Evolutionary conservation across 306 rosid genomes (phyloP), one percentile per base, ranked within the genome.

Genomic region (Fagus sylvatica): DNA sequence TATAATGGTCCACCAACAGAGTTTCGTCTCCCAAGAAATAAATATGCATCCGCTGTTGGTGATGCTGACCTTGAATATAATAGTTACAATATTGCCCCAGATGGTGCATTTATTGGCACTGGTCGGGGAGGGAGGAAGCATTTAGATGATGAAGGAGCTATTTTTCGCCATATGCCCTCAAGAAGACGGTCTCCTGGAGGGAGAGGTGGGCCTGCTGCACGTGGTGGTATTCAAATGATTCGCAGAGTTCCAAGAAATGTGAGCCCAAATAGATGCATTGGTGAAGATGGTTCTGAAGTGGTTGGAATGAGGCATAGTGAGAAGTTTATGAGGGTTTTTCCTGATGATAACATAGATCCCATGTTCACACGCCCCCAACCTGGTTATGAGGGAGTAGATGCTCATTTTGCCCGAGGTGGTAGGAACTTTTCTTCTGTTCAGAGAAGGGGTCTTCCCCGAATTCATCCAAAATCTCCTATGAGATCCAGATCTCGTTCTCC

Each of bases 401-500:
- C 91, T 69, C 90, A 88, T 71, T 94, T 87, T 87, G 43, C 79
- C 13, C 85, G 91, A 69, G 96, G 96, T 15, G 78, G 77, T 75
- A 85, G 91, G 80, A 90, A 71, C 72, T 90, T 88, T 70, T 78
- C 93, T 76, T 80, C 92, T 65, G 80, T 88, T 49, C 98, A 86
- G 79, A 84, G 93, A 81, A 88, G 91, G 77, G 87, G 86, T 32
- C 72, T 67, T 81, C 86, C 89, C 7, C 87, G 81, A 72, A 78
- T 88, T 59, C 92, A 82, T 48, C 89, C 97, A 1, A 93, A 87
- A 83, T 95, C 97, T 1, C 98, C 98, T 22, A 83, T 91, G 73
- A 85, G 89, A 78, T 84, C 97, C 4, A 81, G 97, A 76, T 84
- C 90, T 80, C 97, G 97, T 64, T 90, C 98, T 53, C 97, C 97